A percentile compares a stretch with the other conserved stretches of the same genome.
These are phyloP conservation scores for Cyclocybe aegerita DNA, from an alignment of 768 basidiomycete species.

Conservation along the genomic window DNA sequence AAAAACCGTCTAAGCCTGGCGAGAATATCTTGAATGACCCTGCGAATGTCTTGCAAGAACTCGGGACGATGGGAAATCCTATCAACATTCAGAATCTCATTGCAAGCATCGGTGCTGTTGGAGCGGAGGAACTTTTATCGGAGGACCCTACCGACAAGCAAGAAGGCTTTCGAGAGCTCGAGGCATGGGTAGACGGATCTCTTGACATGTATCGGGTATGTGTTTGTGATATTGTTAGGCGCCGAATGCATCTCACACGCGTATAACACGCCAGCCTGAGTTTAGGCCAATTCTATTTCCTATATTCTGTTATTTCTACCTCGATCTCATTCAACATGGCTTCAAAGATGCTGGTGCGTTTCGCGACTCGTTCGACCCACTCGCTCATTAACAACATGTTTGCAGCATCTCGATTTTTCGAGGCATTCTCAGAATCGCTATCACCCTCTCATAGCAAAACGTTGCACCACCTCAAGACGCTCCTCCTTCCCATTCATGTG, in stretches of 20 bases:
- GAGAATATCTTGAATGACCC: constrained; percentile 74
- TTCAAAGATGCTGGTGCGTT: constrained; percentile 85
- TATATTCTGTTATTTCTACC: constrained; percentile 95
- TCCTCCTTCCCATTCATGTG: constrained; percentile 83
- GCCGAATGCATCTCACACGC: constrained; percentile 1
- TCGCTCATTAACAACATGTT: constrained; percentile 10
- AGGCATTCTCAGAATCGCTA: constrained; percentile 67
- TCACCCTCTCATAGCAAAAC: constrained; percentile 63
- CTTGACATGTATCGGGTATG: constrained; percentile 87
- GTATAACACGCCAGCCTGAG: constrained; percentile 63
- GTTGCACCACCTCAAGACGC: constrained; percentile 74
- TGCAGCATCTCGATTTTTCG: constrained; percentile 73
- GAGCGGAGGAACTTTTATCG: constrained; percentile 79
- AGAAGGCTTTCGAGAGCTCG: constrained; percentile 82
- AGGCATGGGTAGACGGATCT: constrained; percentile 88
- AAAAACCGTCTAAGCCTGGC: constrained; percentile 63
- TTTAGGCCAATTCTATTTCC: constrained; percentile 93
- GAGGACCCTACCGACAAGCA: constrained; percentile 84
- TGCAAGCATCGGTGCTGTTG: constrained; percentile 73
- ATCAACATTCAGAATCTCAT: constrained; percentile 74
- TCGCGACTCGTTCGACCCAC: neutral
- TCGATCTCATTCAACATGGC: constrained; percentile 89
- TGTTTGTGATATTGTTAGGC: neutral
- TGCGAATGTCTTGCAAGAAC: constrained; percentile 62
- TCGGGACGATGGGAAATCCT: constrained; percentile 68